Conservation (phyloP, 2,329 filamentous ascomycete species). For the Alternaria incomplexa region DNA sequence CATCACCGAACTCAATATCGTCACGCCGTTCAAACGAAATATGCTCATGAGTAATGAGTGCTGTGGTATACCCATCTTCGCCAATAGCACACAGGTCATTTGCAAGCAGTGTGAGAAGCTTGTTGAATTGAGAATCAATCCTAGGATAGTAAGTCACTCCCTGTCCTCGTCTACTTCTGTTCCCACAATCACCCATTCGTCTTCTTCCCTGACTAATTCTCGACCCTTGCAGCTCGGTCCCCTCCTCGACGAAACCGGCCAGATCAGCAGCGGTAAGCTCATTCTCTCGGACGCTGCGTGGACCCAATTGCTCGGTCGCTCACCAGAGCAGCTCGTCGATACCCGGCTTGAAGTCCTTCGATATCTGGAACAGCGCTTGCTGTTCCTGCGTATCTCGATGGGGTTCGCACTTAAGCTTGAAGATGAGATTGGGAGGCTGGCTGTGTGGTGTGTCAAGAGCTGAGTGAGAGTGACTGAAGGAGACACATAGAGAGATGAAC, state of each 20-base stretch:
- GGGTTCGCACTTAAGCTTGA: slow-evolving; percentile 61
- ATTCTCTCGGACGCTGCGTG: slow-evolving; percentile 62
- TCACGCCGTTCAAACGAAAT: slow-evolving; percentile 49
- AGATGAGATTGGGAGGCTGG: slow-evolving; percentile 38
- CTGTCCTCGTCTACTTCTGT: no score
- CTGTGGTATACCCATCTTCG: slow-evolving; percentile 61
- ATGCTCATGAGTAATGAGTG: slow-evolving; percentile 57
- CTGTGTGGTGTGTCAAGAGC: slow-evolving; percentile 40
- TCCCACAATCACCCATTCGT: no score
- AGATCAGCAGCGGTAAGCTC: slow-evolving; percentile 58
- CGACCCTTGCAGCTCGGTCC: slow-evolving; percentile 44
- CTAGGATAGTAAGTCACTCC: slow-evolving; percentile 43
- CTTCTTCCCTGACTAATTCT: not conserved
- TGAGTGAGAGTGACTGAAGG: slow-evolving; percentile 11
- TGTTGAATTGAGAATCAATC: slow-evolving; percentile 50
- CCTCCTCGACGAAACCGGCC: slow-evolving; percentile 63
- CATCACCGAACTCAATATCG: slow-evolving; percentile 51
- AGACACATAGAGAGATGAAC: not conserved
- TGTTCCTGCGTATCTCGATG: slow-evolving; percentile 61
- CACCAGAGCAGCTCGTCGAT: slow-evolving; percentile 52
- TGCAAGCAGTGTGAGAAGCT: slow-evolving; percentile 52
- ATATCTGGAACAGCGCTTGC: slow-evolving; percentile 58
- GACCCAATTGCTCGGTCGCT: slow-evolving; percentile 57
- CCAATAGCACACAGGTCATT: slow-evolving; percentile 51
- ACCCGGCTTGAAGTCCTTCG: slow-evolving; percentile 50